Conservation (phyloP, 768 basidiomycete species). For the Leccinum subgranulosum region DNA sequence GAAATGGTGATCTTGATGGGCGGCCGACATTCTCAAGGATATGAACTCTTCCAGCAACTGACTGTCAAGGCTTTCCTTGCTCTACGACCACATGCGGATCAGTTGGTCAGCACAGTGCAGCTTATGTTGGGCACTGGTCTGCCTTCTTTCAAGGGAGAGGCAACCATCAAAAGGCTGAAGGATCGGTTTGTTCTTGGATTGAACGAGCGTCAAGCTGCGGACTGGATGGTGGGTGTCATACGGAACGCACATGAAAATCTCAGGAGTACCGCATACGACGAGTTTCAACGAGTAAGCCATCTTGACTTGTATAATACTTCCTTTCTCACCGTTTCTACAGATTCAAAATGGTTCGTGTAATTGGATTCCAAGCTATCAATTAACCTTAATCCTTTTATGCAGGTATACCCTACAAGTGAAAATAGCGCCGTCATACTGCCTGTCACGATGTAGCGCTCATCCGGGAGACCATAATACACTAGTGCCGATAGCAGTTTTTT, state of each 20-base stretch:
- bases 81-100: conserved; percentile 90
- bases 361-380: neutral
- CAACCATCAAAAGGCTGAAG: conserved; percentile 79
- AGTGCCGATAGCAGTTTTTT: neutral
- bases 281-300: conserved; percentile 79
- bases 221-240: conserved; percentile 87
- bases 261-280: conserved; percentile 90
- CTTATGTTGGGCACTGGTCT: conserved; percentile 95
- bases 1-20: conserved; percentile 99
- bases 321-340: conserved; percentile 26
- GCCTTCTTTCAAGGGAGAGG: conserved; percentile 96
- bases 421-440: neutral
- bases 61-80: conserved; percentile 97
- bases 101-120: conserved; percentile 82
- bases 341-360: conserved; percentile 44
- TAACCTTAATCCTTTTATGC: neutral
- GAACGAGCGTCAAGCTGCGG: conserved; percentile 88
- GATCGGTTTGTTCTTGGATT: conserved; percentile 84
- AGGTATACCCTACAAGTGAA: conserved; percentile 34
- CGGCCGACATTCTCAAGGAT: conserved; percentile 90
- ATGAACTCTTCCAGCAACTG: conserved; percentile 89
- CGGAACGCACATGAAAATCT: conserved; percentile 95
- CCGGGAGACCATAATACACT: neutral
- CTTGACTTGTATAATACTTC: neutral
- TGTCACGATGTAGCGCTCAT: neutral